Percentiles rank a stretch among this genome's conserved stretches.
These are phyloP conservation scores for Blastomyces emzantsi DNA, from an alignment of 2,329 filamentous ascomycete species.

Conservation along the genomic window DNA sequence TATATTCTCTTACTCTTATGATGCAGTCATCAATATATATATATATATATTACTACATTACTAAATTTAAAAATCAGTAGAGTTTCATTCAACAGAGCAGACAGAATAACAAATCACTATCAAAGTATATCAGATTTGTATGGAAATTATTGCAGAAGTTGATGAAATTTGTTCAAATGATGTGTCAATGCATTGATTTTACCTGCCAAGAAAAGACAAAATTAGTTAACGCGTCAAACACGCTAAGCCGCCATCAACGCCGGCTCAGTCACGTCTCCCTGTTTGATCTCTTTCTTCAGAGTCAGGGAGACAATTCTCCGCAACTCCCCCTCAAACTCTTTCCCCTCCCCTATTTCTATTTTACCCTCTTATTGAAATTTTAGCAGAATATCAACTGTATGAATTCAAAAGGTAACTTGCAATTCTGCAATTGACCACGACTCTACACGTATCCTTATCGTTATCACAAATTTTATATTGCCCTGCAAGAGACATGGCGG, in stretches of 20 bases:
- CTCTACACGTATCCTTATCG: neutral
- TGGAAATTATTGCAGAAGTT: too few species aligned
- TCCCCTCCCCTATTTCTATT: neutral
- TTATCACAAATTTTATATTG: neutral
- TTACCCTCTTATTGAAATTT: neutral
- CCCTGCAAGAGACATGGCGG: neutral
- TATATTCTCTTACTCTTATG: too few species aligned
- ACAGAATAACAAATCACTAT: too few species aligned
- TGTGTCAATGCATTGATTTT: too few species aligned
- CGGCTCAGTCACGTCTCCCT: neutral
- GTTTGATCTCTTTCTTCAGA: neutral
- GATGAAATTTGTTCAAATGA: too few species aligned
- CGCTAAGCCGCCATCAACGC: constrained; percentile 13
- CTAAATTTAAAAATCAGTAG: too few species aligned
- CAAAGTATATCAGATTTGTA: too few species aligned
- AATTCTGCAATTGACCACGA: neutral
- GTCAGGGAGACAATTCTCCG: neutral
- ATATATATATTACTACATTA: too few species aligned
- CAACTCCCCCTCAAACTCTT: neutral
- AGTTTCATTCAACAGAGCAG: too few species aligned
- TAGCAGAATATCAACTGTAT: neutral
- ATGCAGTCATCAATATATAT: too few species aligned
- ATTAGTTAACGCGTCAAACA: constrained; percentile 36
- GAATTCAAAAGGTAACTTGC: neutral
- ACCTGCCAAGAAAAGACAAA: too few species aligned